Base-by-base conservation (phyloP, 805 yeast genomes). In the Yamadazyma kitorensis region DNA sequence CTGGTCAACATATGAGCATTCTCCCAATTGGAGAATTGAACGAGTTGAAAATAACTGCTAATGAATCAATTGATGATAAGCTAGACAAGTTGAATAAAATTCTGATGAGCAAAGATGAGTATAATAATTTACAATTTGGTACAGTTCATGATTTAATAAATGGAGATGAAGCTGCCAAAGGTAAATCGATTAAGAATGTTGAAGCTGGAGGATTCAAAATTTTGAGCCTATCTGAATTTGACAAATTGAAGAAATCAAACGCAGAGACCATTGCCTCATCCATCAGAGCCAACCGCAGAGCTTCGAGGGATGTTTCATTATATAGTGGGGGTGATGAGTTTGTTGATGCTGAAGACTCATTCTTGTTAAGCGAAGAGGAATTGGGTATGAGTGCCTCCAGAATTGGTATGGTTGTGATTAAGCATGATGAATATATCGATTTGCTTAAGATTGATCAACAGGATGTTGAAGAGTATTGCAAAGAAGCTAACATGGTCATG, bases 321-420 rank as follows among this genome's bases (percentile, higher is more conserved):
- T 38, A 33, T 27, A 36, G 43, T 33, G 38, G 37, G 17, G 41
- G 35, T n/a, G 40, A 40, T 18, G 33, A 37, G 17, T 55, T 43
- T 39, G 48, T 48, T 7, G 64, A 57, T 28, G 61, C 61, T 4
- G 53, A 57, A 30, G 59, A 59, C 7, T 49, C 62, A 3, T 56
- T 62, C 36, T 37, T 51, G 4, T 38, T 57, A 24, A 45, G 50
- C 28, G 47, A 45, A 32, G 58, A 50, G 7, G 66, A 61, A 35
- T 47, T 59, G 24, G 31, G 31, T 10, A 41, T 40, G 5, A 48
- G 54, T 36, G 65, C 64, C 9, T 33, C 49, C 6, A 49, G 40
- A 24, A 36, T 55, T 23, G 62, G 57, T 4, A 47, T 53, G 49
- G 44, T 51, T 3, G 54, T 55, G 8, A 18, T 59, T 2, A 35